Conservation (phyloP, 2,329 filamentous ascomycete genomes). For the Colletotrichum coccodes region DNA sequence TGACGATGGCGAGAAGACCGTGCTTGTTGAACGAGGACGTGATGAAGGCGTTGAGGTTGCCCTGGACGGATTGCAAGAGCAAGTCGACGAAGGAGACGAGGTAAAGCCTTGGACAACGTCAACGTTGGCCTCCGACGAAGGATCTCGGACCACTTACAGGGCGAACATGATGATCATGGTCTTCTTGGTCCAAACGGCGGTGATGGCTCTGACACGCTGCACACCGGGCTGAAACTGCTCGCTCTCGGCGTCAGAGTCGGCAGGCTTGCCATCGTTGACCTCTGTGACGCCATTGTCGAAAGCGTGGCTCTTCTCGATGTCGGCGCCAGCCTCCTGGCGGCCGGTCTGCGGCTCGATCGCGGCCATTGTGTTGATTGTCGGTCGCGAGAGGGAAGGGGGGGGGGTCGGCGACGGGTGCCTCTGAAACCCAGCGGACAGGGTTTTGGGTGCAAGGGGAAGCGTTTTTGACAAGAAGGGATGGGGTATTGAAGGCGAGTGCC, state of each 20-base stretch:
- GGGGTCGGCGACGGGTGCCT: conserved; percentile 7
- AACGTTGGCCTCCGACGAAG: neutral
- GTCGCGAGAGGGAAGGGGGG: neutral
- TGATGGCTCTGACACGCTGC: conserved; percentile 46
- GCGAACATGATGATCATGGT: conserved; percentile 50
- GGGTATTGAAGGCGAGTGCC: conserved; percentile 22
- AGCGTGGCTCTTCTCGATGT: conserved; percentile 25
- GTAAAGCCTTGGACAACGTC: conserved; percentile 44
- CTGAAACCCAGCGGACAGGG: conserved; percentile 9
- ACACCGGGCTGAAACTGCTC: conserved; percentile 49
- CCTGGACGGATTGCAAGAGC: conserved; percentile 47
- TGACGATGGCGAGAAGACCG: conserved; percentile 71
- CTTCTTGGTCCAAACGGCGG: conserved; percentile 41
- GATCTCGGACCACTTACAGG: conserved; percentile 43
- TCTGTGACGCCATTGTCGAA: conserved; percentile 23
- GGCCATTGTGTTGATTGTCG: conserved; percentile 10
- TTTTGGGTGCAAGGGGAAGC: neutral
- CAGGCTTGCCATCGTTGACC: conserved; percentile 4
- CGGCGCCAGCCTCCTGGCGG: conserved; percentile 3
- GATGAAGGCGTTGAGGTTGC: conserved; percentile 53
- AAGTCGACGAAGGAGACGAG: conserved; percentile 49
- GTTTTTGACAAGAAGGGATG: conserved; percentile 13
- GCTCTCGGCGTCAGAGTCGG: conserved; percentile 36
- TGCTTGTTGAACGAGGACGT: conserved; percentile 73
- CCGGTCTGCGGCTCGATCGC: conserved; percentile 12